Percentiles rank a stretch among this genome's conserved stretches.
Conservation (phyloP, 108 stramenopile genomes). For the Skeletonema tropicum region DNA sequence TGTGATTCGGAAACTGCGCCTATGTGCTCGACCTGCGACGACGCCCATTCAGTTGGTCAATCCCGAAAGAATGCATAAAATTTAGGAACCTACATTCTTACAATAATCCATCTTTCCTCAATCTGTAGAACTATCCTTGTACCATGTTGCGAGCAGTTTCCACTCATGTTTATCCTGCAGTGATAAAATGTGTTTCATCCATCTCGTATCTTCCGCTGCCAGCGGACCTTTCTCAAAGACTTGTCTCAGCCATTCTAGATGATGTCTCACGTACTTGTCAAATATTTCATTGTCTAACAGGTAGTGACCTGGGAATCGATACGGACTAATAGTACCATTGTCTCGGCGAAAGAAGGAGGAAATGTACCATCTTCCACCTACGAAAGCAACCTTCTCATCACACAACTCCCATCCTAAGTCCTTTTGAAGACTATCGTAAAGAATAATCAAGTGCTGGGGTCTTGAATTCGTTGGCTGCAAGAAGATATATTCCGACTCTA, state of each 20-base stretch:
- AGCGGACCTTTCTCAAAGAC: slow-evolving; percentile 44
- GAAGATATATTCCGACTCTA: slow-evolving; percentile 54
- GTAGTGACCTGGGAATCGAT: slow-evolving; percentile 46
- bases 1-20: background rate
- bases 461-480: slow-evolving; percentile 79
- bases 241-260: slow-evolving; percentile 57
- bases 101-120: background rate
- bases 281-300: slow-evolving; percentile 22
- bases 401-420: slow-evolving; percentile 50
- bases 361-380: slow-evolving; percentile 69
- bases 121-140: background rate
- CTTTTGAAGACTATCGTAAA: slow-evolving; percentile 65
- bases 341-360: slow-evolving; percentile 51
- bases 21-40: background rate
- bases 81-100: background rate
- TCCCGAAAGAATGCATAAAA: background rate
- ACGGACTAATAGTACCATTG: background rate
- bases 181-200: slow-evolving; percentile 37
- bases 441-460: slow-evolving; percentile 59
- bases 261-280: slow-evolving; percentile 61
- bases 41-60: background rate
- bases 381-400: slow-evolving; percentile 64
- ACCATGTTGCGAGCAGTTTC: slow-evolving; percentile 18
- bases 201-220: slow-evolving; percentile 38
- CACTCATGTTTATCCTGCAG: slow-evolving; percentile 11